Base-by-base conservation (phyloP, 2,329 filamentous ascomycete species). In the Teratosphaeria zuluensis region DNA sequence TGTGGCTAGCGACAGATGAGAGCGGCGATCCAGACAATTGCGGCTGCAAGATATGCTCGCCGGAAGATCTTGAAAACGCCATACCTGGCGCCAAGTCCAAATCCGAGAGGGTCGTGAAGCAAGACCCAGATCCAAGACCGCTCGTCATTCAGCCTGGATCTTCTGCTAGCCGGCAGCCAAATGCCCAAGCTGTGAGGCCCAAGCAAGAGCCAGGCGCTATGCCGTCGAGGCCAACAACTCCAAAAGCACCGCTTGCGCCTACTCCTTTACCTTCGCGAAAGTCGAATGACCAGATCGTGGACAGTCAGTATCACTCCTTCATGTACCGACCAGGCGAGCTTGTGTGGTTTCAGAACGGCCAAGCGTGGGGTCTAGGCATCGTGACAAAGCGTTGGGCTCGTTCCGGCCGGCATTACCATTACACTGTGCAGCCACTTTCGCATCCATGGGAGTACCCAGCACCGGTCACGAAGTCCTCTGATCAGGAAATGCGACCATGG, bases 21-120 rank as follows among this genome's bases (percentile, higher is more conserved):
- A 74, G 72, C 38, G 78, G 76, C 51, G 80, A 84, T 62, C 74
- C 73, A 53, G 74, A 77, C 60, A 84, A 84, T 64, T 84, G 81
- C 70, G 73, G 74, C 19, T 84, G 81, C 73, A 81, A 81, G 68
- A 73, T 83, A 55, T 84, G 81, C 69, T 80, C 76, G 14, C 81
- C 81, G 1, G 76, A 81, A 61, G 79, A 81, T 59, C 65, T 77
- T 5, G 76, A 82, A 46, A 72, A 70, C 31, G 69, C 75, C 56
- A 71, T 74, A 56, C 69, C 67, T 19, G 61, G 61, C 46, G 63
- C 63, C 11, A 64, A 58, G 32, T 51, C 28, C 30, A 64, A 65
- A 54, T 35, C 53, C 14, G 63, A 68, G 31, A 64, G 60, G 55
- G 51, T 62, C n/a, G 31, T 61, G 12, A 66, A 67, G 58, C 57